phyloP scores from a whole-genome alignment of 75 land plant genomes.

The Pseudotsuga menziesii region DNA sequence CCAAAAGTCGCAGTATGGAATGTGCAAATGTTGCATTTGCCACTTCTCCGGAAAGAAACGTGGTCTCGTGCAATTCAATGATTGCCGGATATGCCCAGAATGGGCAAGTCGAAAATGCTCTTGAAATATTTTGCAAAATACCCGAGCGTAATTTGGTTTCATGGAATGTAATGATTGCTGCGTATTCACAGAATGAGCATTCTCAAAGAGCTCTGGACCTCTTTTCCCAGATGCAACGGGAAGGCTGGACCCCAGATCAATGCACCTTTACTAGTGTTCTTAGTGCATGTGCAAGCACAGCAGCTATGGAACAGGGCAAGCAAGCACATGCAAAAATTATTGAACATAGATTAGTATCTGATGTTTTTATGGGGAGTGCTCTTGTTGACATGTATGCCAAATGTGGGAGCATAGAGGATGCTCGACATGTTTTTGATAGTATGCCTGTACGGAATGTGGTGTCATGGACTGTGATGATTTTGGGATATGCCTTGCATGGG shows the following conservation, averaged over 20 bases:
- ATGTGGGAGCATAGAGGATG: constrained; percentile 2
- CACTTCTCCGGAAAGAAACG: constrained; percentile 5
- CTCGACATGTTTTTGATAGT: neutral
- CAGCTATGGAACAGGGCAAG: constrained; percentile 37
- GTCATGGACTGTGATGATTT: constrained; percentile 6
- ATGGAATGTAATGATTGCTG: constrained; percentile 56
- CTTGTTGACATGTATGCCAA: constrained; percentile 3
- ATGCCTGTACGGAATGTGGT: constrained; percentile 10
- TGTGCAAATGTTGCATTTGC: constrained; percentile 8
- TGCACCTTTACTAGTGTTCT: constrained; percentile 46
- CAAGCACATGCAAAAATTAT: constrained; percentile 44
- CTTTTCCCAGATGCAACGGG: constrained; percentile 33
- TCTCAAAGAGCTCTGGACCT: constrained; percentile 30
- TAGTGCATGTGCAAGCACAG: constrained; percentile 29
- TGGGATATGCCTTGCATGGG: constrained; percentile 16
- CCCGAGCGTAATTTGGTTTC: constrained; percentile 33
- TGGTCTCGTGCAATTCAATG: constrained; percentile 41
- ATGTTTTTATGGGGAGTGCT: constrained; percentile 24
- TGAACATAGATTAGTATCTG: constrained; percentile 24
- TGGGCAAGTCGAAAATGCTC: constrained; percentile 27
- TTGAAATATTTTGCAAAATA: constrained; percentile 23
- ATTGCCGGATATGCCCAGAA: constrained; percentile 52
- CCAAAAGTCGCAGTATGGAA: constrained; percentile 6
- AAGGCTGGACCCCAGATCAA: constrained; percentile 31
- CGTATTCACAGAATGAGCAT: constrained; percentile 11